A percentile compares a stretch with the other conserved stretches of the same genome.
Evolutionary conservation across 2,329 filamentous ascomycete genomes (phyloP).

Genomic region (Hypoxylon sp.): DNA sequence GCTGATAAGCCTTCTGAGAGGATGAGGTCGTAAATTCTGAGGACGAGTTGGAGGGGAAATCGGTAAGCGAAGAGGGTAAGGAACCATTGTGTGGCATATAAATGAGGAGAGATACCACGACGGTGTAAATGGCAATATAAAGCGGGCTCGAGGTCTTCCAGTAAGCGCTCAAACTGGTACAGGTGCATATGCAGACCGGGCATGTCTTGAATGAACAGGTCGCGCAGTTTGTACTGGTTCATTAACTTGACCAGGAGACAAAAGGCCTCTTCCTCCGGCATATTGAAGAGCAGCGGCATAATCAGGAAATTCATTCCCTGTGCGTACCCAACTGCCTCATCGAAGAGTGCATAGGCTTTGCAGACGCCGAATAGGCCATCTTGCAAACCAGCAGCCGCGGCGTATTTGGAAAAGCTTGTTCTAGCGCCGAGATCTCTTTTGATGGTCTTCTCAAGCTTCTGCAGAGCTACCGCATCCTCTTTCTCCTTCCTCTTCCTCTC

Average conservation of each 20-base stretch:
- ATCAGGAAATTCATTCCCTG: conserved; percentile 99
- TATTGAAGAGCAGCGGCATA: conserved; percentile 97
- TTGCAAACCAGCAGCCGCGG: conserved; percentile 90
- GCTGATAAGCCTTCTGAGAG: conserved; percentile 93
- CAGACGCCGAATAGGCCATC: conserved; percentile 95
- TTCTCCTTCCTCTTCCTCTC: conserved; percentile 85
- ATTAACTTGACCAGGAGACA: conserved; percentile 93
- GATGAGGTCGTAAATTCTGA: conserved; percentile 96
- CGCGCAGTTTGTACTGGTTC: conserved; percentile 94
- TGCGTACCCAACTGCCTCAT: conserved; percentile 94
- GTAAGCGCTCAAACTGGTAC: conserved; percentile 93
- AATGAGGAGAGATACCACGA: conserved; percentile 86
- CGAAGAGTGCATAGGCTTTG: conserved; percentile 96
- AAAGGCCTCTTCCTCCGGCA: conserved; percentile 98
- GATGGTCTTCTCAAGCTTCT: conserved; percentile 92
- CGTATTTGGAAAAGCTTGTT: conserved; percentile 97
- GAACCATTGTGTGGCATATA: conserved; percentile 99
- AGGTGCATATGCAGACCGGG: conserved; percentile 92
- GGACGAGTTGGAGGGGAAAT: conserved; percentile 94
- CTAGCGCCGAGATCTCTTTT: conserved; percentile 90
- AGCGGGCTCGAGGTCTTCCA: conserved; percentile 95
- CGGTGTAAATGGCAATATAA: conserved; percentile 94
- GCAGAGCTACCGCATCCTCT: conserved; percentile 79
- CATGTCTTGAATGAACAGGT: conserved; percentile 97
- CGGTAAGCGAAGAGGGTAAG: conserved; percentile 98